Conservation (phyloP, 495 filamentous ascomycete genomes). For the Aspergillus mulundensis region DNA sequence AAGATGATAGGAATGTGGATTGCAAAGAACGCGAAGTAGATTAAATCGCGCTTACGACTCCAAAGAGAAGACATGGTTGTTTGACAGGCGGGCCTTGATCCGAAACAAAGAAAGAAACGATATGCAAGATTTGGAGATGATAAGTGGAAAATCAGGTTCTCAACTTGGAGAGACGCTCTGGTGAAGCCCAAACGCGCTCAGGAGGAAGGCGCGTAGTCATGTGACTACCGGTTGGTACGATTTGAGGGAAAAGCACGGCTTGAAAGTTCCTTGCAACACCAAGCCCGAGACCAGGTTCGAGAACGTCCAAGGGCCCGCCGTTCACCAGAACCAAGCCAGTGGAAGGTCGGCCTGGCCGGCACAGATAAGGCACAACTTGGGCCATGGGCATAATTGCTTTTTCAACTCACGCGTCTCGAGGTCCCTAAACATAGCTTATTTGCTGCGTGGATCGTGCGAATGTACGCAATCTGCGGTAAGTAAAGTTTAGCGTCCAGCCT, state of each 20-base stretch:
- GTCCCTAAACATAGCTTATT: slow-evolving; percentile 30
- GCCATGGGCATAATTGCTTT: slow-evolving; percentile 26
- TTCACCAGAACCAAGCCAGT: slow-evolving; percentile 12
- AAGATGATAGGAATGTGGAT: slow-evolving; percentile 66
- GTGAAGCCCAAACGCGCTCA: neutral
- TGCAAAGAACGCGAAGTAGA: slow-evolving; percentile 68
- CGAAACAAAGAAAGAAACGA: slow-evolving; percentile 8
- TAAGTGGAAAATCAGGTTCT: neutral
- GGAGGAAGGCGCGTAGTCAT: slow-evolving; percentile 5
- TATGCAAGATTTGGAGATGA: slow-evolving; percentile 1
- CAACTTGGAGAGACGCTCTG: neutral
- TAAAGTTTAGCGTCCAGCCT: slow-evolving; percentile 13
- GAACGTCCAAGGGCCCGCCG: slow-evolving; percentile 1
- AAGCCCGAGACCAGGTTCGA: neutral
- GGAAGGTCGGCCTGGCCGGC: slow-evolving; percentile 3
- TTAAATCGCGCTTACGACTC: slow-evolving; percentile 48
- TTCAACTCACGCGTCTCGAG: slow-evolving; percentile 17
- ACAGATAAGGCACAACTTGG: slow-evolving; percentile 9
- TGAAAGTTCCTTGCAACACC: neutral
- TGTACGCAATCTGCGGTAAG: slow-evolving; percentile 12
- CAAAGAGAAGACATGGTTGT: slow-evolving; percentile 24
- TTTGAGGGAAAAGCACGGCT: neutral
- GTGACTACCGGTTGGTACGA: neutral
- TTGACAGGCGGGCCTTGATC: neutral
- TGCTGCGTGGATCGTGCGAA: slow-evolving; percentile 19